phyloP scores from a whole-genome alignment of 225 moss, liverwort and hornwort genomes.

The Neckera pumila region DNA sequence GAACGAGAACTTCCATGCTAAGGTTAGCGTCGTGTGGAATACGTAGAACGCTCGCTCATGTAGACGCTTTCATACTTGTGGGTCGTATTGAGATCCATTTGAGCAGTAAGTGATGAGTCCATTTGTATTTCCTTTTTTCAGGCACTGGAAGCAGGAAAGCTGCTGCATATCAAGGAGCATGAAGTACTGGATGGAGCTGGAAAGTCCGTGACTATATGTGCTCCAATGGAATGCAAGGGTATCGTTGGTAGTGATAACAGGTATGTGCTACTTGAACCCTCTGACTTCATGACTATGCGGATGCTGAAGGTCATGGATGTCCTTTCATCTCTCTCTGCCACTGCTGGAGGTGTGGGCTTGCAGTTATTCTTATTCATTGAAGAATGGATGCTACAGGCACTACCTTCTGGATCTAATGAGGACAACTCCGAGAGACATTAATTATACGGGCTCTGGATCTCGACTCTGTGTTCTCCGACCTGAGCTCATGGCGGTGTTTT shows the following conservation, averaged over 20 bases:
- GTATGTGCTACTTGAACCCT: constrained; percentile 24
- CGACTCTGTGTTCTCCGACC: constrained; percentile 82
- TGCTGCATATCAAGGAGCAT: constrained; percentile 90
- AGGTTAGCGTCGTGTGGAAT: constrained; percentile 29
- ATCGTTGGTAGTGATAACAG: constrained; percentile 94
- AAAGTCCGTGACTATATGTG: constrained; percentile 69
- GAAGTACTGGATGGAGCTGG: constrained; percentile 77
- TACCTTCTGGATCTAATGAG: constrained; percentile 97
- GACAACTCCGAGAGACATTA: constrained; percentile 83
- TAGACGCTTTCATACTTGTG: background rate
- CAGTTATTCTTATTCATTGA: background rate
- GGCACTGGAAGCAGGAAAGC: constrained; percentile 79
- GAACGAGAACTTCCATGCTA: constrained; percentile 80
- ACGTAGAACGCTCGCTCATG: background rate
- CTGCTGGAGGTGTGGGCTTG: background rate
- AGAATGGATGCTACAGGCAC: constrained; percentile 41
- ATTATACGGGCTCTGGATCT: constrained; percentile 73
- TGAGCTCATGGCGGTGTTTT: constrained; percentile 74
- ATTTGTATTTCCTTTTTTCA: background rate
- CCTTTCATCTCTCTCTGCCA: background rate
- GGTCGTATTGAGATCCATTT: background rate
- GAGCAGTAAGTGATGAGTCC: background rate
- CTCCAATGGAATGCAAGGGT: constrained; percentile 98
- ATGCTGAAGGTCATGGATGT: background rate
- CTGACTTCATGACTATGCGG: background rate